These are phyloP conservation scores for Coffea humblotiana DNA, from an alignment of 305 asterid genomes.

Conservation along the genomic window DNA sequence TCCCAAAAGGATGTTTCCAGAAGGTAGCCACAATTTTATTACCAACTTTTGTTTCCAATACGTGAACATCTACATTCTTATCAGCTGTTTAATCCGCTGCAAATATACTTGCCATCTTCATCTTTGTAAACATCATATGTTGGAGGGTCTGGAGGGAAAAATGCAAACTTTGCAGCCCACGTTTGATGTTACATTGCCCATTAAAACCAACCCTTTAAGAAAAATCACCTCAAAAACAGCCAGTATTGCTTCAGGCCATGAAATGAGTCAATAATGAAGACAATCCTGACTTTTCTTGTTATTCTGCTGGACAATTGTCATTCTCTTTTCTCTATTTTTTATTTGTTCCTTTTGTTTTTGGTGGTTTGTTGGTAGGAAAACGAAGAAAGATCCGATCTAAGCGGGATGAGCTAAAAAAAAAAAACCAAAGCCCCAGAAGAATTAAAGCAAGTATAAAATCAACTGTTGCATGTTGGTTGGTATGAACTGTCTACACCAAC, in stretches of 20 bases:
- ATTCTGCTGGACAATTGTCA: slow-evolving; percentile 15
- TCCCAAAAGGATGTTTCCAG: slow-evolving; percentile 84
- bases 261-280: slow-evolving; percentile 23
- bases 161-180: slow-evolving; percentile 97
- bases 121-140: slow-evolving; percentile 79
- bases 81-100: slow-evolving; percentile 80
- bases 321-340: slow-evolving; percentile 3
- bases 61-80: slow-evolving; percentile 78
- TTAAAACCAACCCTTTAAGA: slow-evolving; percentile 29
- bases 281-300: not conserved
- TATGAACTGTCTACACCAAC: slow-evolving; percentile 24
- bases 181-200: slow-evolving; percentile 95
- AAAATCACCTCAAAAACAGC: slow-evolving; percentile 19
- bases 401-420: slow-evolving; percentile 43
- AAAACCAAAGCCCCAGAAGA: slow-evolving; percentile 28
- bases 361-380: slow-evolving; percentile 35
- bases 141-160: slow-evolving; percentile 96
- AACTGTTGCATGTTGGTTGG: slow-evolving; percentile 45
- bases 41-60: slow-evolving; percentile 76
- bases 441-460: slow-evolving; percentile 24
- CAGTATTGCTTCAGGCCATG: slow-evolving; percentile 34
- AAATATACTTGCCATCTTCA: slow-evolving; percentile 63
- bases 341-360: slow-evolving; percentile 15
- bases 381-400: slow-evolving; percentile 72
- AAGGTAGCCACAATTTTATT: slow-evolving; percentile 83